phyloP scores from a whole-genome alignment of 78 protist genomes.

The Chrysochromulina parva region DNA sequence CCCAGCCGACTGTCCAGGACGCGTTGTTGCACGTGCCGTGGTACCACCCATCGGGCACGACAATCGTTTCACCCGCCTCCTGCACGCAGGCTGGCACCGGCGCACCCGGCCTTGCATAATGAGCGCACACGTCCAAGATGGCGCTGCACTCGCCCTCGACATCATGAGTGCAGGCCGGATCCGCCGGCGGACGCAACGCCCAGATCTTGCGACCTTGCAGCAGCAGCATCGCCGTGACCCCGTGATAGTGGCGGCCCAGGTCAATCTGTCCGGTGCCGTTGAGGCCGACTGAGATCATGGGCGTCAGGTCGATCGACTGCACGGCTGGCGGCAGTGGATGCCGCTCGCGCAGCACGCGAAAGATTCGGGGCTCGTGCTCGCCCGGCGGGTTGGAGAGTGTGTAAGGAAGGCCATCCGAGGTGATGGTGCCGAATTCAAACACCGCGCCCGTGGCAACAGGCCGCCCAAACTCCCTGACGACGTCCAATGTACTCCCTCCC shows the following conservation, averaged over 20 bases:
- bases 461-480: no score
- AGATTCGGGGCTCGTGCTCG: no score
- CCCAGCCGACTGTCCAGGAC: background rate
- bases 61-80: background rate
- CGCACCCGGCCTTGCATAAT: background rate
- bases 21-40: conserved; percentile 6
- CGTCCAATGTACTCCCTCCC: no score
- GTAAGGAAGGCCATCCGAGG: no score
- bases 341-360: no score
- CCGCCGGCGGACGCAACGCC: background rate
- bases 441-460: no score
- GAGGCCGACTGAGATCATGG: background rate
- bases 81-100: background rate
- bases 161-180: background rate
- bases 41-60: conserved; percentile 12
- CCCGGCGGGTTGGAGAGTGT: no score
- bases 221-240: background rate
- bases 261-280: background rate
- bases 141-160: background rate
- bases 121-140: background rate
- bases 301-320: background rate
- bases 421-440: no score
- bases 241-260: background rate
- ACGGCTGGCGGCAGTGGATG: no score
- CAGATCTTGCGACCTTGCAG: background rate